A percentile compares a stretch with the other conserved stretches of the same genome.
These are phyloP conservation scores for Candolleomyces aberdarensis DNA, from an alignment of 768 basidiomycete genomes.

Conservation along the genomic window DNA sequence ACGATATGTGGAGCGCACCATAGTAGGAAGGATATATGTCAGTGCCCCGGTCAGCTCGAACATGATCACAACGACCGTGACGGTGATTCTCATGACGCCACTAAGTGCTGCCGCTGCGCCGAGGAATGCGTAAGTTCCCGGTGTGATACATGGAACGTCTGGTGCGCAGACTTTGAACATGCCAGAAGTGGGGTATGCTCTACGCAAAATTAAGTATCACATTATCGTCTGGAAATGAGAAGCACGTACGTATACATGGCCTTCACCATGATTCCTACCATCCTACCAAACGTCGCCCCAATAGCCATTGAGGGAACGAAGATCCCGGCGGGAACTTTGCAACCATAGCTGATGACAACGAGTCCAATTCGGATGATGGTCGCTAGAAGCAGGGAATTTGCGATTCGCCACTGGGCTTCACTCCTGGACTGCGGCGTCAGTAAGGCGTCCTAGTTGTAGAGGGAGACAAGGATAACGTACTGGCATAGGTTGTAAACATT, in stretches of 20 bases:
- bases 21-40: slow-evolving; percentile 95
- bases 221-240: neutral
- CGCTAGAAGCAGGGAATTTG: slow-evolving; percentile 87
- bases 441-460: neutral
- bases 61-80: slow-evolving; percentile 99
- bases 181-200: slow-evolving; percentile 78
- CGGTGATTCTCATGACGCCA: slow-evolving; percentile 95
- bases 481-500: slow-evolving; percentile 89
- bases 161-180: slow-evolving; percentile 90
- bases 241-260: slow-evolving; percentile 75
- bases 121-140: slow-evolving; percentile 96
- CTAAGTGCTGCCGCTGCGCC: slow-evolving; percentile 96
- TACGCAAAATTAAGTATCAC: slow-evolving; percentile 26
- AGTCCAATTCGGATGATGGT: slow-evolving; percentile 85
- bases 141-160: slow-evolving; percentile 94
- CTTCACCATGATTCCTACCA: slow-evolving; percentile 96
- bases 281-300: slow-evolving; percentile 94
- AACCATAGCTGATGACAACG: slow-evolving; percentile 91
- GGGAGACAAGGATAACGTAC: slow-evolving; percentile 46
- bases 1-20: slow-evolving; percentile 53
- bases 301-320: slow-evolving; percentile 99
- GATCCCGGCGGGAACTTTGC: slow-evolving; percentile 95
- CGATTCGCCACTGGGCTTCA: slow-evolving; percentile 90
- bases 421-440: slow-evolving; percentile 46
- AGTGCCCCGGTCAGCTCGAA: slow-evolving; percentile 97